Base-by-base conservation (phyloP, 169 alveolate genomes). In the Cryptosporidium canis region DNA sequence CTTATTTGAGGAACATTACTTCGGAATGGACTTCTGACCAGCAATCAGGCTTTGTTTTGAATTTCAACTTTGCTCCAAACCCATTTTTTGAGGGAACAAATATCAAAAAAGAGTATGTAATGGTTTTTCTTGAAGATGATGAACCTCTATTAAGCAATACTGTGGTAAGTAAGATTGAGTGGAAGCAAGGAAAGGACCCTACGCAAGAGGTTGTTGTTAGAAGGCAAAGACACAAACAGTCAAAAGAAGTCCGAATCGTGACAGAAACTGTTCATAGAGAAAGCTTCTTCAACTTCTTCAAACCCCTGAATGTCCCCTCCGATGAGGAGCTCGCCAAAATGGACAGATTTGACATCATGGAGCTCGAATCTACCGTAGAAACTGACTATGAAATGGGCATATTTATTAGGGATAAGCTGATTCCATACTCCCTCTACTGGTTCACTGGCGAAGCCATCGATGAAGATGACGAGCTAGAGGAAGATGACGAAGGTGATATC, bases 1-100 rank as follows among this genome's bases (percentile, higher is more conserved):
- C 83, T 18, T 83, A 90, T 48, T 43, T 91, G 31, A 56, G 58
- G 43, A 67, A 77, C 41, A 83, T 91, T n/a, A 53, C 84, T 6
- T 44, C 91, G 24, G 94, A 91, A 45, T 91, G 91, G 83, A 90
- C 83, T 9, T 48, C 85, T 21, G 83, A 85, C 2, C 65, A 85
- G 45, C 92, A 72, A 55, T 87, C 91, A 67, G 90, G 92, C 18
- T 91, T 91, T 71, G 83, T 83, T 12, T 44, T 91, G 27, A 51
- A 71, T 18, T 91, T 91, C 43, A 67, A 55, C 33, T 91, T 91
- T 47, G 83, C 82, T 33, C 87, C 90, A 45, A 91, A 91, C 43
- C 91, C 92, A 18, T 91, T 55, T 64, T 91, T 91, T 48, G 85
- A 66, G 5, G 87, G 91, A 35, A 37, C 90, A 8, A 85, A 61